phyloP scores from a whole-genome alignment of 352 stramenopile species.

The Phytophthora pini region DNA sequence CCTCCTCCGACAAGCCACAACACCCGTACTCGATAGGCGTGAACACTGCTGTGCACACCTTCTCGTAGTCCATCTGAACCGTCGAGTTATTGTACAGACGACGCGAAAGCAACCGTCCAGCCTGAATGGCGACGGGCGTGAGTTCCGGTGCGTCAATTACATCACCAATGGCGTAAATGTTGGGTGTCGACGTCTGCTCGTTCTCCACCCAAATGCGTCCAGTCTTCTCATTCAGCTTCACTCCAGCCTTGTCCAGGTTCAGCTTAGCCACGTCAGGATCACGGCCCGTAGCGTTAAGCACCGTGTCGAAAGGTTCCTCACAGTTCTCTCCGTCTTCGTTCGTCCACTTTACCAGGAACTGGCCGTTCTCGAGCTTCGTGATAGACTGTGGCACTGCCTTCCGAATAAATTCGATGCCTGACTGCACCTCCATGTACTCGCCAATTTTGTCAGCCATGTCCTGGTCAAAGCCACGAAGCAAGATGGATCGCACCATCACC shows the following conservation, averaged over 20 bases:
- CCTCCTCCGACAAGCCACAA: constrained; percentile 97
- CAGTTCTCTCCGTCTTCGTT: constrained; percentile 55
- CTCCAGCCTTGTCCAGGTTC: constrained; percentile 84
- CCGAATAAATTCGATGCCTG: constrained; percentile 93
- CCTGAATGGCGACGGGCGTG: constrained; percentile 98
- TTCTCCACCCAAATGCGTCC: constrained; percentile 92
- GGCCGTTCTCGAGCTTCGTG: constrained; percentile 87
- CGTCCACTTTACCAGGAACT: constrained; percentile 87
- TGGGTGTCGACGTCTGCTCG: constrained; percentile 94
- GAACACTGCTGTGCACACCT: constrained; percentile 94
- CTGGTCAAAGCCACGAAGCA: constrained; percentile 98
- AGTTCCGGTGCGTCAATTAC: constrained; percentile 97
- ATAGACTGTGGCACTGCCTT: constrained; percentile 92
- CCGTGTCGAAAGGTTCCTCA: constrained; percentile 96
- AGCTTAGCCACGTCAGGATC: constrained; percentile 93
- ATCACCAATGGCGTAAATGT: constrained; percentile 98
- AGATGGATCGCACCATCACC: constrained; percentile 97
- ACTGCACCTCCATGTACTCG: constrained; percentile 92
- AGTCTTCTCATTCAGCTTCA: constrained; percentile 91
- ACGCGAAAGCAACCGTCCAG: constrained; percentile 90
- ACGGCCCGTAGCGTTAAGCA: constrained; percentile 95
- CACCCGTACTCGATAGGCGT: constrained; percentile 98
- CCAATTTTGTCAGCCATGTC: constrained; percentile 96
- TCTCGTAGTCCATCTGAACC: constrained; percentile 94
- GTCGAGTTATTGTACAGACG: constrained; percentile 90